phyloP scores from a whole-genome alignment of 108 stramenopile species.

The Fragilaria crotonensis region DNA sequence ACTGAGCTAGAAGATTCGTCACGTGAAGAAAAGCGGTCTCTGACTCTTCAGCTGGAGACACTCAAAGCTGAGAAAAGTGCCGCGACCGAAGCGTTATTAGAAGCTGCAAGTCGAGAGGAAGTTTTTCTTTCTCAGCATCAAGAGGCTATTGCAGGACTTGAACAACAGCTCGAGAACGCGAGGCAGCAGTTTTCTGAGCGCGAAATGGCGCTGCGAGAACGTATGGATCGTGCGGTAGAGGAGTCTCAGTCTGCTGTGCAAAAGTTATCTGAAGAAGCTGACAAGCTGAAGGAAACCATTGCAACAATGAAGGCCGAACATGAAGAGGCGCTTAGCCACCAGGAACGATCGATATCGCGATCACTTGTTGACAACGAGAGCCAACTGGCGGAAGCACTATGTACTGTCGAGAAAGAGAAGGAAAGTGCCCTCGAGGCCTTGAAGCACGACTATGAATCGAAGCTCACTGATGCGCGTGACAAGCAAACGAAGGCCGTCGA shows the following conservation, averaged over 20 bases:
- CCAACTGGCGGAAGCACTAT: not conserved
- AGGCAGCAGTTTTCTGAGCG: not conserved
- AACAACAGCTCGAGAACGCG: not conserved
- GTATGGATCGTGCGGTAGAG: not conserved
- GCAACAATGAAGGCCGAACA: not conserved
- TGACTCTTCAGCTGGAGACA: not conserved
- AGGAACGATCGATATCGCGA: not conserved
- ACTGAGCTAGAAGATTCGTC: not conserved
- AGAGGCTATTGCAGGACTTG: not conserved
- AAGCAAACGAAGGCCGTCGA: constrained; percentile 31
- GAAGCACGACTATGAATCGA: constrained; percentile 4
- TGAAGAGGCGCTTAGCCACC: not conserved
- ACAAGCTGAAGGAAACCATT: not conserved
- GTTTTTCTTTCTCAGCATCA: no score
- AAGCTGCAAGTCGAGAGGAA: not conserved
- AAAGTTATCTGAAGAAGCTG: not conserved
- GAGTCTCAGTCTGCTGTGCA: not conserved
- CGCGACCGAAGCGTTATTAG: not conserved
- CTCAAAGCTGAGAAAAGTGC: not conserved
- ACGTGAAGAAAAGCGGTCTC: not conserved
- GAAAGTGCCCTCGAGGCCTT: not conserved
- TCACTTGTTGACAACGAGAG: not conserved
- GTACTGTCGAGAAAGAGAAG: constrained; percentile 1
- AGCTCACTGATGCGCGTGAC: constrained; percentile 21
- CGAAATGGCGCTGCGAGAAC: not conserved